These are phyloP conservation scores for Pseudozyma thailandica DNA, from an alignment of 1,284 basidiomycete genomes.

Conservation along the genomic window DNA sequence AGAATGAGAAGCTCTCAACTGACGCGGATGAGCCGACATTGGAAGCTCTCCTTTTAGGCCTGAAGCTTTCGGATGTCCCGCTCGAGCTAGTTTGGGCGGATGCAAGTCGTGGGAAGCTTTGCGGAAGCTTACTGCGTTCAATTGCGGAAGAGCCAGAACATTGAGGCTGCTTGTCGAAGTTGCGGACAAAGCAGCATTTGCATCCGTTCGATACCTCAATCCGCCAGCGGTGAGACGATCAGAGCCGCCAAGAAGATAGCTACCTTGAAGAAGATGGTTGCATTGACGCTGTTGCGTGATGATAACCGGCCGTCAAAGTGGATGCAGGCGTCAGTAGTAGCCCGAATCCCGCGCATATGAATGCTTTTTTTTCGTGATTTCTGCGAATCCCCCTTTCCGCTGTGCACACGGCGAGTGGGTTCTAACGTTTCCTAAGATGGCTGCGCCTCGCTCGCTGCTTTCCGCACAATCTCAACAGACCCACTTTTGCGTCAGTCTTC, in stretches of 20 bases:
- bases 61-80: too few species aligned
- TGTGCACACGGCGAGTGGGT: too few species aligned
- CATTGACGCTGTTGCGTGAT: neutral
- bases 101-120: neutral
- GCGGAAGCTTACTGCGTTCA: neutral
- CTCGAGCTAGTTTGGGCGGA: too few species aligned
- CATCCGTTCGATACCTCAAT: neutral
- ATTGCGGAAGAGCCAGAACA: neutral
- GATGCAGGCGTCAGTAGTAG: constrained; percentile 3
- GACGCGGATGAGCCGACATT: constrained; percentile 13
- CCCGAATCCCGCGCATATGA: constrained; percentile 8
- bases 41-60: neutral
- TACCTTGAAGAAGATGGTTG: neutral
- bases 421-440: too few species aligned
- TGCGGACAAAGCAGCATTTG: neutral
- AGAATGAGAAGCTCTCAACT: neutral
- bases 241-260: neutral
- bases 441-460: too few species aligned
- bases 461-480: too few species aligned
- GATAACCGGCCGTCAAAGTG: too few species aligned
- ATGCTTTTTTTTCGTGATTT: too few species aligned
- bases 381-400: constrained; percentile 5
- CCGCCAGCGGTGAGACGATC: neutral
- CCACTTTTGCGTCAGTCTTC: too few species aligned
- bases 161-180: neutral